Evolutionary conservation across 768 basidiomycete species (phyloP).

Genomic region (Termitomyces titanicus): DNA sequence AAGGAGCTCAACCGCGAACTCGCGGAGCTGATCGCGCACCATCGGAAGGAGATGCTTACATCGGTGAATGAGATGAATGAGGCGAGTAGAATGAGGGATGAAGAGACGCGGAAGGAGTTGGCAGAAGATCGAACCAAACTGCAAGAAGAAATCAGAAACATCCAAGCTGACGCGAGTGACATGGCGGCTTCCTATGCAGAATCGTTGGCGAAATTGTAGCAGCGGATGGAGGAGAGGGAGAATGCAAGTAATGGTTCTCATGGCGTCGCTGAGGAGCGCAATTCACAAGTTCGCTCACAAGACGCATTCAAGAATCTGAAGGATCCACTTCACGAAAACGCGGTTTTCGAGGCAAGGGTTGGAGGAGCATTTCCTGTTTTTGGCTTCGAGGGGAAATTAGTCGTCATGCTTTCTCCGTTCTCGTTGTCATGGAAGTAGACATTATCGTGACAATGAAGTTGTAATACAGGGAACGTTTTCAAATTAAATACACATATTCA

Average conservation of each 20-base stretch:
- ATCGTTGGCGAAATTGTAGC: background rate
- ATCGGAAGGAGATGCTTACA: background rate
- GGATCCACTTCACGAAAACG: background rate
- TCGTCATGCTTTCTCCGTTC: conserved; percentile 31
- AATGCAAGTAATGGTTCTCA: background rate
- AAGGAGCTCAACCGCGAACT: background rate
- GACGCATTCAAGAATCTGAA: background rate
- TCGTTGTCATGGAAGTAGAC: conserved; percentile 28
- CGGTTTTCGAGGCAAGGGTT: conserved; percentile 12
- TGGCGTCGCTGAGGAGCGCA: background rate
- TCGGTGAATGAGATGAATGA: background rate
- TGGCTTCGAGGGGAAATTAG: conserved; percentile 30
- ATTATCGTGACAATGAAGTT: no score
- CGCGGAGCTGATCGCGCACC: background rate
- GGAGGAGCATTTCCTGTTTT: conserved; percentile 30
- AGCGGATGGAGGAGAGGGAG: background rate
- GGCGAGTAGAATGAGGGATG: background rate
- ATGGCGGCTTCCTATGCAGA: background rate
- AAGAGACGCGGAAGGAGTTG: background rate
- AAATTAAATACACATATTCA: no score
- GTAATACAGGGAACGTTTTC: no score
- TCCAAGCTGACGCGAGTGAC: background rate
- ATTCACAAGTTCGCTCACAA: background rate
- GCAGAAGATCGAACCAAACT: background rate
- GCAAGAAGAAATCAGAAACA: background rate